Percentiles rank a stretch among this genome's conserved stretches.
phyloP scores from a whole-genome alignment of 805 yeast genomes.

The Kuraishia molischiana region DNA sequence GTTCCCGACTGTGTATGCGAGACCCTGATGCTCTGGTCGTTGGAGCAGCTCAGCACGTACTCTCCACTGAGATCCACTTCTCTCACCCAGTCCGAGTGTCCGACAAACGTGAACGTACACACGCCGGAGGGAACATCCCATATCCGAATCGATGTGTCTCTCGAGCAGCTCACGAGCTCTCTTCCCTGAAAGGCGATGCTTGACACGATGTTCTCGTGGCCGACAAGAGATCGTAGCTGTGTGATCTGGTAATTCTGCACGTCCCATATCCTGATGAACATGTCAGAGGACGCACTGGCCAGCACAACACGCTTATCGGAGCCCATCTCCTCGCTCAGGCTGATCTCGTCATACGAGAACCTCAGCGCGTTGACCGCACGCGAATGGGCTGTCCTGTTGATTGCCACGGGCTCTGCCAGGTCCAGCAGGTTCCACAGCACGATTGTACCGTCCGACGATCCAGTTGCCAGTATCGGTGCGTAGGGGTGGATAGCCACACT shows the following conservation, averaged over 20 bases:
- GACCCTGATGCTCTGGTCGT: conserved; percentile 65
- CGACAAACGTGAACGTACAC: conserved; percentile 54
- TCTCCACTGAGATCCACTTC: conserved; percentile 48
- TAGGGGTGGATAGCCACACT: conserved; percentile 64
- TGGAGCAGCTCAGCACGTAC: conserved; percentile 62
- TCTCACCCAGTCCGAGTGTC: conserved; percentile 88
- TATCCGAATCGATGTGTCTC: conserved; percentile 49
- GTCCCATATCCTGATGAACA: conserved; percentile 58
- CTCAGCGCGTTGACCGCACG: conserved; percentile 49
- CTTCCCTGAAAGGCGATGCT: conserved; percentile 40
- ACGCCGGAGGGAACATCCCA: conserved; percentile 68
- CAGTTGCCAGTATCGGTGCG: conserved; percentile 56
- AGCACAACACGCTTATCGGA: conserved; percentile 18
- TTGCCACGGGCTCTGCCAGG: conserved; percentile 47
- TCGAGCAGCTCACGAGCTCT: conserved; percentile 47
- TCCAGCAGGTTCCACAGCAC: conserved; percentile 63
- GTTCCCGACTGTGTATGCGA: conserved; percentile 54
- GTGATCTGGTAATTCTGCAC: conserved; percentile 22
- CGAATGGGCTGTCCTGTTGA: conserved; percentile 63
- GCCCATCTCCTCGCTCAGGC: conserved; percentile 3
- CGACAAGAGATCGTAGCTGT: conserved; percentile 53
- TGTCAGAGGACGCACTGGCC: conserved; percentile 44
- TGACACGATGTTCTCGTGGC: conserved; percentile 85
- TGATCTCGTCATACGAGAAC: conserved; percentile 39
- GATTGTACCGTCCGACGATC: conserved; percentile 64